Percentiles rank a stretch among this genome's conserved stretches.
Conservation (phyloP, 2,329 filamentous ascomycete species). For the Amauroascus verrucosus region DNA sequence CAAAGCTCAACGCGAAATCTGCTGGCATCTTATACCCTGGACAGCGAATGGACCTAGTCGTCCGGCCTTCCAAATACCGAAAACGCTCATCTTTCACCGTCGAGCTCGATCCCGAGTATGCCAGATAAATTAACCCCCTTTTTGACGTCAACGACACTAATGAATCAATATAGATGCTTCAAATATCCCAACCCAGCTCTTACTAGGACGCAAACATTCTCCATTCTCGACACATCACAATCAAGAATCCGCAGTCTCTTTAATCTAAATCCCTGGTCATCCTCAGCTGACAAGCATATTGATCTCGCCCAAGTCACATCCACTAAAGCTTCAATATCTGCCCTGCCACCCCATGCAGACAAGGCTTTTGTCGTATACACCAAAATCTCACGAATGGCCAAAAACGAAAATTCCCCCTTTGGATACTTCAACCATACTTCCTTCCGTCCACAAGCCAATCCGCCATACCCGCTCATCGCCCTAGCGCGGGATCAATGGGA, state of each 20-base stretch:
- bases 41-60: conserved; percentile 37
- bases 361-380: conserved; percentile 39
- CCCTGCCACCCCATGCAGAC: conserved; percentile 25
- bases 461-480: conserved; percentile 26
- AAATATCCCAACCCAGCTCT: conserved; percentile 39
- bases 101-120: conserved; percentile 31
- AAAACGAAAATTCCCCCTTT: conserved; percentile 35
- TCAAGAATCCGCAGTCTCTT: conserved; percentile 2
- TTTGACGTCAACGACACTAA: conserved; percentile 9
- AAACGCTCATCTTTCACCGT: conserved; percentile 23
- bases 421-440: conserved; percentile 42
- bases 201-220: conserved; percentile 30
- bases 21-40: conserved; percentile 38
- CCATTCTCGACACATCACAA: conserved; percentile 16
- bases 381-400: conserved; percentile 37
- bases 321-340: conserved; percentile 21
- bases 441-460: conserved; percentile 33
- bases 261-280: background rate
- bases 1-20: conserved; percentile 21
- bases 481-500: conserved; percentile 34
- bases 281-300: conserved; percentile 14
- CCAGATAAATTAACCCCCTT: conserved; percentile 1
- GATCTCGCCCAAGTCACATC: conserved; percentile 24
- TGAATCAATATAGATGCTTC: conserved; percentile 28
- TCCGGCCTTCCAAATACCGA: conserved; percentile 18